Percentiles rank a stretch among this genome's conserved stretches.
Conservation (phyloP, 169 alveolate genomes). For the Nephromyces sp. region DNA sequence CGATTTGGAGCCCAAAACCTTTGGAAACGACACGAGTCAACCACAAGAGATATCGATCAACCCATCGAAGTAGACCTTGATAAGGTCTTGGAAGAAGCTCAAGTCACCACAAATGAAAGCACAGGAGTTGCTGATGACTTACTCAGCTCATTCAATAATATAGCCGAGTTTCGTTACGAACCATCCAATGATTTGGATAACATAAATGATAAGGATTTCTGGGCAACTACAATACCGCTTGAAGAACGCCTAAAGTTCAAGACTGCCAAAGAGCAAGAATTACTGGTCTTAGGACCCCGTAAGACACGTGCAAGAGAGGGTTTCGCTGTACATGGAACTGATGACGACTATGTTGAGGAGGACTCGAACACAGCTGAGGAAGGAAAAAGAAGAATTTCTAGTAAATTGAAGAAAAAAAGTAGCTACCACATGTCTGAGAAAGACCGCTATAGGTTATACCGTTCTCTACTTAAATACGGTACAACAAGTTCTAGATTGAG, state of each 20-base stretch:
- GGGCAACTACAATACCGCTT: constrained; percentile 76
- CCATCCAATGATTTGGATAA: constrained; percentile 63
- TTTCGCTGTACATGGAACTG: constrained; percentile 5
- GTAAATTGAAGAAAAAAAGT: background rate
- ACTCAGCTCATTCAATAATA: constrained; percentile 70
- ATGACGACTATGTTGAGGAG: background rate
- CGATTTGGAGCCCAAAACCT: constrained; percentile 80
- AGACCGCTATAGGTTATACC: background rate
- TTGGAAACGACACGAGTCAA: constrained; percentile 56
- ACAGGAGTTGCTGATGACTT: constrained; percentile 72
- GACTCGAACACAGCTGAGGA: constrained; percentile 13
- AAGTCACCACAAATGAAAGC: background rate
- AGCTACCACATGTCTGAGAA: background rate
- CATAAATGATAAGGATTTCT: constrained; percentile 72
- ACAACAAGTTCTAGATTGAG: background rate
- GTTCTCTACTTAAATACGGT: background rate
- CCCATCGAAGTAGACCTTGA: constrained; percentile 57
- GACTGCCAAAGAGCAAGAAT: constrained; percentile 58
- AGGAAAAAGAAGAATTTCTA: background rate
- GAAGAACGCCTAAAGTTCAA: constrained; percentile 69
- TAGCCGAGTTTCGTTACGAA: constrained; percentile 77
- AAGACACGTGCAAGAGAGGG: constrained; percentile 57
- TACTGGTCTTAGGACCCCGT: constrained; percentile 72
- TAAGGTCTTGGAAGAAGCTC: constrained; percentile 72
- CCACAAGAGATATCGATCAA: constrained; percentile 34